phyloP scores from a whole-genome alignment of 345 rosid genomes.

The Arabis alpina region DNA sequence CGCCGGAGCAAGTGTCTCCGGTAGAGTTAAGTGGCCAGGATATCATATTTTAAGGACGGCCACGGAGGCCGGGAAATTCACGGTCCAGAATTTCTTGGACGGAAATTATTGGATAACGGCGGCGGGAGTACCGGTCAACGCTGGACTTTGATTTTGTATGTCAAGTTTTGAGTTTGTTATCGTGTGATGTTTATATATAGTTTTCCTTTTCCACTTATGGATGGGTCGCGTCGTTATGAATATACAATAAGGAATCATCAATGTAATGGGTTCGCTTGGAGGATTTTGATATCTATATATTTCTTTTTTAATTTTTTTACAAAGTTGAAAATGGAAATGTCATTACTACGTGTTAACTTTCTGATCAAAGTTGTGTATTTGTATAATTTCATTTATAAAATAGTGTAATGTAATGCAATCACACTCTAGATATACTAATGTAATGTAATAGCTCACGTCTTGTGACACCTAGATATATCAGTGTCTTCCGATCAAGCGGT shows the following conservation, averaged over 20 bases:
- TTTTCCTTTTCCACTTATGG: background rate
- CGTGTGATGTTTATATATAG: conserved; percentile 28
- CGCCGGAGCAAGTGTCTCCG: conserved; percentile 56
- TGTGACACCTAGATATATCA: too few relatives aligned
- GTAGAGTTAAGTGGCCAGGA: conserved; percentile 81
- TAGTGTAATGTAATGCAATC: too few relatives aligned
- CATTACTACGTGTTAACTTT: background rate
- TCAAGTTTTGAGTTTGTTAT: conserved; percentile 3
- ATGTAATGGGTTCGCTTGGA: conserved; percentile 9
- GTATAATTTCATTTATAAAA: background rate
- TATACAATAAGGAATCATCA: conserved; percentile 16
- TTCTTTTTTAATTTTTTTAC: background rate
- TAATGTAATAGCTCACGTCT: too few relatives aligned
- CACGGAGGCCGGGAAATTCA: conserved; percentile 64
- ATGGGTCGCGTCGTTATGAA: conserved; percentile 7
- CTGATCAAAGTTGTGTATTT: background rate
- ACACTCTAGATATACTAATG: too few relatives aligned
- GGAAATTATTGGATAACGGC: conserved; percentile 77
- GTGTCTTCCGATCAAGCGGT: too few relatives aligned
- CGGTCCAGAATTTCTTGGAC: conserved; percentile 65
- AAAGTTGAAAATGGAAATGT: background rate
- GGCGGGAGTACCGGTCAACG: conserved; percentile 69
- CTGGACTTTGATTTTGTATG: conserved; percentile 53
- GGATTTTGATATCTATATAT: background rate
- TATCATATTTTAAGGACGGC: conserved; percentile 51